Conservation (phyloP, 2,329 filamentous ascomycete species). For the Aspergillus sp. region DNA sequence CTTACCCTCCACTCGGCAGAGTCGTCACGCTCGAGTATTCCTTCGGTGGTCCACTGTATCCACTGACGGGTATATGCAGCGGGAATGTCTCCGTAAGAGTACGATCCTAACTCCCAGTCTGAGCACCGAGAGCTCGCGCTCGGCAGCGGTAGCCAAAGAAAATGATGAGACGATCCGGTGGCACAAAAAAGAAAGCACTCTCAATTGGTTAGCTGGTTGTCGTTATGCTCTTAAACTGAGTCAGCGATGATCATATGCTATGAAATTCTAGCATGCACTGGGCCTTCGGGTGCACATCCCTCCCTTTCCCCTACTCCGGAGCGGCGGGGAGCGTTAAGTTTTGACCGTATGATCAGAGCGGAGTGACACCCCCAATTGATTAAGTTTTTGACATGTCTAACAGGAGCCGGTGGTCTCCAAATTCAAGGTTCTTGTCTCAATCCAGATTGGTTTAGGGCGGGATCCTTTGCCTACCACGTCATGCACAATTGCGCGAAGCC, state of each 20-base stretch:
- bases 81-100: conserved; percentile 8
- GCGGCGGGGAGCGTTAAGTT: neutral
- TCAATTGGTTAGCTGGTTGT: neutral
- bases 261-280: conserved; percentile 13
- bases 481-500: neutral
- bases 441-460: neutral
- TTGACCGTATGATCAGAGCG: neutral
- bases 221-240: neutral
- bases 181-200: conserved; percentile 12
- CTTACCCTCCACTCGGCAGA: conserved; percentile 5
- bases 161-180: conserved; percentile 7
- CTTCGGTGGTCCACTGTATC: neutral
- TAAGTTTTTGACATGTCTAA: conserved; percentile 2
- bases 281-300: neutral
- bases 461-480: neutral
- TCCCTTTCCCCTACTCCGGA: neutral
- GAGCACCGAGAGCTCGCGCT: neutral
- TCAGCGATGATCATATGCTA: neutral
- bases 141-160: neutral
- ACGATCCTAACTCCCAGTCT: conserved; percentile 14
- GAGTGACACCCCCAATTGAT: neutral
- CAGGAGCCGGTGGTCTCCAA: neutral
- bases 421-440: neutral
- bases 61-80: conserved; percentile 19
- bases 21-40: neutral